Percentiles rank a stretch among this genome's conserved stretches.
phyloP scores from a whole-genome alignment of 495 filamentous ascomycete genomes.

The Trichoderma reesei region DNA sequence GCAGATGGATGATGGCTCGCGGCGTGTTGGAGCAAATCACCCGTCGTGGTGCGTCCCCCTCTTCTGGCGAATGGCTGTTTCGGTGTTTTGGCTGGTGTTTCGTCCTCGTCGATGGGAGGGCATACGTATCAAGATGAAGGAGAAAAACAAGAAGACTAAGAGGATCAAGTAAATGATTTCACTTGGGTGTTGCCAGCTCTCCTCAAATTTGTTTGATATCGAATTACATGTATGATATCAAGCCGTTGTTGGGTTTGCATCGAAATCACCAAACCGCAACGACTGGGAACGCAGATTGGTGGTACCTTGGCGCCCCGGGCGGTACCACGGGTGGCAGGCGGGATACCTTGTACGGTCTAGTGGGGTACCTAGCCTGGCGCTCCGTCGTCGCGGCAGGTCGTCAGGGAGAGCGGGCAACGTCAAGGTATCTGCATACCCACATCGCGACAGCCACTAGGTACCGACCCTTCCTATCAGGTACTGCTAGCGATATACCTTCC shows the following conservation, averaged over 20 bases:
- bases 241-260: too few species aligned
- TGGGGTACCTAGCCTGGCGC: not conserved
- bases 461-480: not conserved
- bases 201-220: too few species aligned
- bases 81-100: not conserved
- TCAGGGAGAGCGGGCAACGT: not conserved
- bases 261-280: too few species aligned
- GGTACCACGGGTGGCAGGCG: not conserved
- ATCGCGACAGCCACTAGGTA: not conserved
- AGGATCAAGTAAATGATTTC: not conserved
- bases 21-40: not conserved
- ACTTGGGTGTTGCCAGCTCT: too few species aligned
- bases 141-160: not conserved
- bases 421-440: not conserved
- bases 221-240: too few species aligned
- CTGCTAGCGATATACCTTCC: too few species aligned
- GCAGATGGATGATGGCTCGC: too few species aligned
- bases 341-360: not conserved
- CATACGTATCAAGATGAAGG: not conserved
- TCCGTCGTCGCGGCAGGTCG: not conserved
- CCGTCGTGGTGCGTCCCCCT: too few species aligned
- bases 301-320: too few species aligned
- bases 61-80: not conserved
- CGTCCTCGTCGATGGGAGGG: too few species aligned
- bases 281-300: too few species aligned